Base-by-base conservation (phyloP, 2,329 filamentous ascomycete genomes). In the Fusarium pseudograminearum region DNA sequence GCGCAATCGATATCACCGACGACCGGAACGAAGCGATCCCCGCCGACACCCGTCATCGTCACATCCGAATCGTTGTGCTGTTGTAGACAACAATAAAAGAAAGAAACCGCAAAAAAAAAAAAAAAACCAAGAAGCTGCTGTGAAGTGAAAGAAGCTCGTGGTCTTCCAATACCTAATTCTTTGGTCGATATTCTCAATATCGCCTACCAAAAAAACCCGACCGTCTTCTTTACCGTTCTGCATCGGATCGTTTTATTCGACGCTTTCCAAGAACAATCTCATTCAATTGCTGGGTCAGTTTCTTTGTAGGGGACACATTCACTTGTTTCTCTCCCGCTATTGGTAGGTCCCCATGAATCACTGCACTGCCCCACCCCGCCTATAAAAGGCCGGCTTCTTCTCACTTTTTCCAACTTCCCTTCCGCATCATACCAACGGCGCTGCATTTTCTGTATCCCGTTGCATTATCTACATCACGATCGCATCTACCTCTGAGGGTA, bases 311-410 rank as follows among this genome's bases (percentile, higher is more conserved):
- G 92, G 94, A 97, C 91, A 94, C 94, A 97, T 97, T 97, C 82
- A 91, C 81, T 97, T 97, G 94, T 97, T 93, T 85, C 92, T 97
- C 94, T 97, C 93, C 92, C 88, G 83, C 87, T 87, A 80, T 87
- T 84, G 87, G 88, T 90, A 89, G 81, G 85, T 78, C 58, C 59
- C 64, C 69, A 66, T 73, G 63, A 73, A 58, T 71, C 73, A 71
- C 67, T 71, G 64, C 68, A 68, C 67, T 46, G 69, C 61, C 69
- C 34, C 40, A 46, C 53, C 44, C 66, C 63, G 53, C 70, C 73
- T 74, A 76, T 74, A 76, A 67, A 75, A 72, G 30, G 38, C 45
- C 59, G 51, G 63, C 64, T 74, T 77, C 73, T 74, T 46, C 55
- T 64, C 61, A 52, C 22, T 65, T 40, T 44, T 34, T 26, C 44